A percentile compares a stretch with the other conserved stretches of the same genome.
Conservation (phyloP, 305 asterid genomes). For the Solanum hybrid region DNA sequence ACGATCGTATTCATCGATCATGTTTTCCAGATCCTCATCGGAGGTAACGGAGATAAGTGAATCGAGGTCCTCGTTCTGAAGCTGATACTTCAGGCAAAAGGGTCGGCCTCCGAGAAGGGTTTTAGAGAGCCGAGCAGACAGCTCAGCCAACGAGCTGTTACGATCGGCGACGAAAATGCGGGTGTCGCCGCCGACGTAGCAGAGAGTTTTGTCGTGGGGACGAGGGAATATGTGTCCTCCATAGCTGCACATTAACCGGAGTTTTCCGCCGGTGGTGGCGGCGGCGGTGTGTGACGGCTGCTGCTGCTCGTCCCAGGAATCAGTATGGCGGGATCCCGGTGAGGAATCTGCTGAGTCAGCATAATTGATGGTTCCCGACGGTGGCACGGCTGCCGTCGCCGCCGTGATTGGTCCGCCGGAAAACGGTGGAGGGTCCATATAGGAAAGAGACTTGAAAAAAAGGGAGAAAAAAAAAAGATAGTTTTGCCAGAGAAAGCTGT, state of each 20-base stretch:
- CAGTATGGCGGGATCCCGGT: slow-evolving; percentile 18
- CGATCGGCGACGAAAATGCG: slow-evolving; percentile 22
- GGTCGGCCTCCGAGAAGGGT: neutral
- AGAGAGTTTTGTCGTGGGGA: slow-evolving; percentile 18
- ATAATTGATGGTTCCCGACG: slow-evolving; percentile 3
- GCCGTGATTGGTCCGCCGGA: slow-evolving; percentile 9
- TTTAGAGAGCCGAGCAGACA: slow-evolving; percentile 10
- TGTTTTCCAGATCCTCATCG: slow-evolving; percentile 25
- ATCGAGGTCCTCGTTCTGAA: slow-evolving; percentile 25
- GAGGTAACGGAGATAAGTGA: slow-evolving; percentile 22
- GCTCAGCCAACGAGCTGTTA: slow-evolving; percentile 11
- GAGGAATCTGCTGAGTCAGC: slow-evolving; percentile 26
- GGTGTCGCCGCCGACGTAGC: slow-evolving; percentile 26
- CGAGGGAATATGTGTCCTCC: slow-evolving; percentile 23
- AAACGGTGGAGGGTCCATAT: slow-evolving; percentile 33
- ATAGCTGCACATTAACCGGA: slow-evolving; percentile 27
- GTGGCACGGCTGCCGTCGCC: slow-evolving; percentile 2
- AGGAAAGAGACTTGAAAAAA: neutral
- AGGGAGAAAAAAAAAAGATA: neutral
- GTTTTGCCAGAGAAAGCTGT: slow-evolving; percentile 4
- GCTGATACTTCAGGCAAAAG: slow-evolving; percentile 19
- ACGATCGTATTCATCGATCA: slow-evolving; percentile 26
- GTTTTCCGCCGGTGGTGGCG: neutral
- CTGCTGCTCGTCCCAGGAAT: slow-evolving; percentile 13
- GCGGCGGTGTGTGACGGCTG: neutral